Percentiles rank a stretch among this genome's conserved stretches.
These are phyloP conservation scores for Coprinellus micaceus DNA, from an alignment of 768 basidiomycete species.

Conservation along the genomic window DNA sequence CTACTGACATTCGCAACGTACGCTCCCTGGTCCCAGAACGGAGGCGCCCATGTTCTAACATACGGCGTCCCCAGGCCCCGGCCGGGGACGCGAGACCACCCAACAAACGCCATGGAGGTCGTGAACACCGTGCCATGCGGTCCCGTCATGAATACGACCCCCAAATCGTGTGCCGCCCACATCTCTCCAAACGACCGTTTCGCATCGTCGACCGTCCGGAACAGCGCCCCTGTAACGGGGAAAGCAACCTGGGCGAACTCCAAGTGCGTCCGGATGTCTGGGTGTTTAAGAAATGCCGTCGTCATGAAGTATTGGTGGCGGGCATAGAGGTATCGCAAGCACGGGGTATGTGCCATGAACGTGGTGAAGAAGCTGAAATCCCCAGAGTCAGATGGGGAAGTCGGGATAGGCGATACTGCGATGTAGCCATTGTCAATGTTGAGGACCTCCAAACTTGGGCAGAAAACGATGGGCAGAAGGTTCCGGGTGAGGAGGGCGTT, in stretches of 20 bases:
- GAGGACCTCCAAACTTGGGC: not conserved
- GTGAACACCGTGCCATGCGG: not conserved
- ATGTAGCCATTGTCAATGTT: not conserved
- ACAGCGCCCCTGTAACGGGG: not conserved
- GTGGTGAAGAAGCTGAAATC: not conserved
- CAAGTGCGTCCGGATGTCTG: not conserved
- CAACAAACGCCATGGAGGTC: not conserved
- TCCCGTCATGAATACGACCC: not conserved
- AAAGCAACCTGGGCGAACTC: not conserved
- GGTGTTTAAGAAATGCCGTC: not conserved
- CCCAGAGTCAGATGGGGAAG: not conserved
- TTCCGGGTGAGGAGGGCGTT: not conserved
- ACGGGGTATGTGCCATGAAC: not conserved
- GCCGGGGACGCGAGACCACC: not conserved
- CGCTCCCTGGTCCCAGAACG: not conserved
- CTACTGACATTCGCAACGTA: not conserved
- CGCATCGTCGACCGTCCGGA: not conserved
- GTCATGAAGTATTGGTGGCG: not conserved
- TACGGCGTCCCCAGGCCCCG: not conserved
- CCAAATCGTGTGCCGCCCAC: not conserved
- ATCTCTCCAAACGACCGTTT: not conserved
- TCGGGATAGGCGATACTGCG: not conserved
- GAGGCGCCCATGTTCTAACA: not conserved
- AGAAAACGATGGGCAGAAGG: not conserved
- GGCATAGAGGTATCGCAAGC: not conserved